phyloP scores from a whole-genome alignment of 2,329 filamentous ascomycete genomes.

The Ophiostoma perfectum region DNA sequence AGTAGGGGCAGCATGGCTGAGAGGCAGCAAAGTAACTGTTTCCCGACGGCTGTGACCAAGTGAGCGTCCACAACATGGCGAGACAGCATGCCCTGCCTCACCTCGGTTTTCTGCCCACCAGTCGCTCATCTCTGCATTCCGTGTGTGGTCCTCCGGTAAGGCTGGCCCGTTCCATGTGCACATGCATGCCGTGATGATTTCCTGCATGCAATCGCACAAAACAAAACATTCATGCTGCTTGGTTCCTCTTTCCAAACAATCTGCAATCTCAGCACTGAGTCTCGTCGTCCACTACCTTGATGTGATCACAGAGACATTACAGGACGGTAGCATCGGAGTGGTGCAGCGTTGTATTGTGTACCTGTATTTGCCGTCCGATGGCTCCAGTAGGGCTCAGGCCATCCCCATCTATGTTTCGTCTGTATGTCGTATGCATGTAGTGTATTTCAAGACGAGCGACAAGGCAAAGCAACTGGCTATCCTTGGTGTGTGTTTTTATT shows the following conservation, averaged over 20 bases:
- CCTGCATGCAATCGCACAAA: neutral
- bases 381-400: neutral
- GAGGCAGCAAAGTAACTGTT: neutral
- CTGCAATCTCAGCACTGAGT: neutral
- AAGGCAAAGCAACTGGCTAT: neutral
- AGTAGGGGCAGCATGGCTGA: too few species aligned
- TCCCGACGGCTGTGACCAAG: neutral
- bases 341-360: conserved; percentile 9
- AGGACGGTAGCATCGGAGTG: neutral
- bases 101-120: neutral
- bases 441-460: neutral
- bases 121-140: too few species aligned
- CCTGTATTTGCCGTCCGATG: neutral
- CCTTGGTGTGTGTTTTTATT: neutral
- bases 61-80: neutral
- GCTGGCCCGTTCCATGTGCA: too few species aligned
- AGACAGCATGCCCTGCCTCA: neutral
- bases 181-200: neutral
- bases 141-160: too few species aligned
- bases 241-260: neutral
- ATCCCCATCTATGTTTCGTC: neutral
- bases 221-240: neutral
- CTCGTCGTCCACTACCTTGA: neutral
- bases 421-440: neutral
- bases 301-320: neutral